Evolutionary conservation across 2,329 filamentous ascomycete genomes (phyloP), one percentile per base, ranked within the genome.

Genomic region (Coniochaeta pulveracea): DNA sequence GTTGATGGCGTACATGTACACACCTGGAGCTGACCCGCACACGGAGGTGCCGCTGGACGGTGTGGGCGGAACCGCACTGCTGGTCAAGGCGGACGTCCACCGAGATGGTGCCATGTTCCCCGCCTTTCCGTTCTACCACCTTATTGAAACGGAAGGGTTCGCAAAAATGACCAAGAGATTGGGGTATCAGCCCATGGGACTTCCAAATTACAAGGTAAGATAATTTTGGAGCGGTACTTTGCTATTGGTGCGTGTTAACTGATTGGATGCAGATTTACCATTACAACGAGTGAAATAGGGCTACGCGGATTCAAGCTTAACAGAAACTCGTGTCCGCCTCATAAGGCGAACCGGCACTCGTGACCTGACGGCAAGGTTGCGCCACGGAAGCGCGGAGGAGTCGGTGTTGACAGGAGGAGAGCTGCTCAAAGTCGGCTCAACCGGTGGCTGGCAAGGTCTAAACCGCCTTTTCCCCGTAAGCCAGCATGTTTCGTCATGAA

Each of bases 71-170:
- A 93, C 89, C 1, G 84, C 88, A 2, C 63, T 98, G 42, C 63
- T 98, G 49, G 91, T 98, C 39, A 95, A 94, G 63, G 91, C 88
- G 2, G 88, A 96, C 38, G 91, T 98, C 16, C 91, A 98, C 55
- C 76, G 91, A 17, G 91, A 98, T 50, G 91, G 91, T 14, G 89
- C 91, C 53, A 98, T 96, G 89, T 98, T 98, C 61, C 91, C 91
- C 12, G 75, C 91, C 0, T 98, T 98, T 53, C 61, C 89, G 3
- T 98, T 98, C 52, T 96, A 95, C 54, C 82, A 98, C 57, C 67
- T 98, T 39, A 93, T 98, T 40, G 91, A 98, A 65, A 96, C 91
- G 0, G 91, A 98, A 52, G 91, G 91, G 0, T 98, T 98, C 50
- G 88, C 91, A 12, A 94, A 89, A 61, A 98, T 98, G 91, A 88